Percentiles rank a stretch among this genome's conserved stretches.
Evolutionary conservation across 2,329 filamentous ascomycete genomes (phyloP).

Genomic region (Neurospora sp.): DNA sequence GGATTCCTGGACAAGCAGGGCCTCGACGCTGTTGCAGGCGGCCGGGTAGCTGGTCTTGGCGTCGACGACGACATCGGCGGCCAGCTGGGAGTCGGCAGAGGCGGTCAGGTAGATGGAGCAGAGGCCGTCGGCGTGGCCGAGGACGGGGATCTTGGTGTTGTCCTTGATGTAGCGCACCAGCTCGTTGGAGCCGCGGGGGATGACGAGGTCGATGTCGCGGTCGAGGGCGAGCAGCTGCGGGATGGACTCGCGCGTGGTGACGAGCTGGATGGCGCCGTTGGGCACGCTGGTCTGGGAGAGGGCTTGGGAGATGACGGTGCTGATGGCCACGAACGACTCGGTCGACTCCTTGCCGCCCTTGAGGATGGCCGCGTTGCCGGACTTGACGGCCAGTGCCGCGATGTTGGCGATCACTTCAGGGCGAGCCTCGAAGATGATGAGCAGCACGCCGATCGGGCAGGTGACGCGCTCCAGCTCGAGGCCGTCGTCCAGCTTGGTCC

Average conservation of each 20-base stretch:
- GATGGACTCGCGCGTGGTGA: conserved; percentile 86
- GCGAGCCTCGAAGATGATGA: conserved; percentile 96
- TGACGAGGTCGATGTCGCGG: conserved; percentile 84
- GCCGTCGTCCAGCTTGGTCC: conserved; percentile 78
- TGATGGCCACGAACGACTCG: conserved; percentile 89
- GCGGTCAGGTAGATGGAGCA: conserved; percentile 79
- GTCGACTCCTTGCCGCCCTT: conserved; percentile 97
- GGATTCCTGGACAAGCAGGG: conserved; percentile 70
- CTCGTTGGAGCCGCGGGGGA: conserved; percentile 84
- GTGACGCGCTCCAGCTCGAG: conserved; percentile 79
- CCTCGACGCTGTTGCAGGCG: conserved; percentile 92
- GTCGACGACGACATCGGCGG: conserved; percentile 71
- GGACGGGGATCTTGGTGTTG: conserved; percentile 85
- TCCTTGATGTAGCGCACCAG: conserved; percentile 84
- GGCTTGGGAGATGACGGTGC: conserved; percentile 70
- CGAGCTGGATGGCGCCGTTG: conserved; percentile 81
- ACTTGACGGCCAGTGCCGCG: conserved; percentile 89
- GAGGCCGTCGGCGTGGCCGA: conserved; percentile 91
- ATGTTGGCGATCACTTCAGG: conserved; percentile 99
- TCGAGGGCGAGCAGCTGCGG: conserved; percentile 80
- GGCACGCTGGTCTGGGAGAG: conserved; percentile 67
- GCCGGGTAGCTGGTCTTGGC: conserved; percentile 92
- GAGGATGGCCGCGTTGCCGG: conserved; percentile 90
- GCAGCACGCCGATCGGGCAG: conserved; percentile 91
- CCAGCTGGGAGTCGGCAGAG: conserved; percentile 64